Evolutionary conservation across 2,329 filamentous ascomycete genomes (phyloP).

Genomic region (Talaromyces verruculosus): DNA sequence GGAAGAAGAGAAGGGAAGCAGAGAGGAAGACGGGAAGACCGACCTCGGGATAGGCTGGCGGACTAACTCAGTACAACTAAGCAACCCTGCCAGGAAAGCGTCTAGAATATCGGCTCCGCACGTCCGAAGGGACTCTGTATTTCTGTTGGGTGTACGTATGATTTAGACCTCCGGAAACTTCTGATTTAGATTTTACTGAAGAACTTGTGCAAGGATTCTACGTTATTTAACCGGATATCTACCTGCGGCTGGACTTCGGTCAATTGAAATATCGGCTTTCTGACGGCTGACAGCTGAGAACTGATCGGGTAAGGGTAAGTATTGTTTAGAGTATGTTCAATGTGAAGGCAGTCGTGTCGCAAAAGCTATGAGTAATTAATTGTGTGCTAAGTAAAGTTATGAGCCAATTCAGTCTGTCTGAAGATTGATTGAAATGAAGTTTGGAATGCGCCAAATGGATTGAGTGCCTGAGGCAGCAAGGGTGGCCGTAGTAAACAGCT

Average conservation of each 20-base stretch:
- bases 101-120: not conserved
- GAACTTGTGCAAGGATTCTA: not conserved
- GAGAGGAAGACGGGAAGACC: conserved; percentile 16
- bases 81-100: not conserved
- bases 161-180: not conserved
- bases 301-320: not conserved
- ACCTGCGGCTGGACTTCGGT: not conserved
- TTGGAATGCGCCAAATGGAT: not conserved
- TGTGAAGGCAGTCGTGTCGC: not conserved
- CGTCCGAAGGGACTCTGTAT: not conserved
- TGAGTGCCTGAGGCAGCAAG: not conserved
- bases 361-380: not conserved
- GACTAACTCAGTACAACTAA: not conserved
- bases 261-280: not conserved
- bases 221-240: not conserved
- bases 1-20: conserved; percentile 14
- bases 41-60: conserved; percentile 8
- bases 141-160: not conserved
- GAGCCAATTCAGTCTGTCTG: too few relatives aligned
- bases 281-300: not conserved
- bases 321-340: not conserved
- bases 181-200: not conserved
- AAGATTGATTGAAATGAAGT: not conserved
- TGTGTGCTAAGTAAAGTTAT: not conserved
- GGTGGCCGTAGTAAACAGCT: not conserved